Percentiles rank a stretch among this genome's conserved stretches.
phyloP scores from a whole-genome alignment of 495 filamentous ascomycete genomes.

The Oleoguttula mirabilis region DNA sequence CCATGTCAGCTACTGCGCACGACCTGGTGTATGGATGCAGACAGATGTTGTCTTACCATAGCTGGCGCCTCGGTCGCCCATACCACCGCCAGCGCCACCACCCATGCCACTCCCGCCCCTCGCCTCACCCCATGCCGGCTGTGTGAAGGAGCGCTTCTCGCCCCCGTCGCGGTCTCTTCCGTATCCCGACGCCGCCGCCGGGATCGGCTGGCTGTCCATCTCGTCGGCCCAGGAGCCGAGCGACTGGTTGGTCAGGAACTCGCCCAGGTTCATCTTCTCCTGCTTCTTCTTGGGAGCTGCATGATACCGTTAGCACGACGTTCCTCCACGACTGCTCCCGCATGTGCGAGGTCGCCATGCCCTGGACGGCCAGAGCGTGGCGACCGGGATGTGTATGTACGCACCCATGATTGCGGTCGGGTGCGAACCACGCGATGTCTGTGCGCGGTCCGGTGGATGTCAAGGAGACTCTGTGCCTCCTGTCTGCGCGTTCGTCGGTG shows the following conservation, averaged over 20 bases:
- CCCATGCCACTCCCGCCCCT: constrained; percentile 14
- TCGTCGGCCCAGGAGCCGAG: constrained; percentile 97
- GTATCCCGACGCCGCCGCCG: constrained; percentile 9
- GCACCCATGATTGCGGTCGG: constrained; percentile 32
- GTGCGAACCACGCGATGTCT: constrained; percentile 14
- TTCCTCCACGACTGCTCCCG: too few relatives aligned
- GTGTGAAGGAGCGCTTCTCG: constrained; percentile 17
- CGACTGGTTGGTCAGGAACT: constrained; percentile 75
- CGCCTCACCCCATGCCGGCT: constrained; percentile 16
- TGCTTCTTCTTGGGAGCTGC: constrained; percentile 69
- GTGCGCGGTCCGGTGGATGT: constrained; percentile 1
- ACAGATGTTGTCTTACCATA: constrained; percentile 13
- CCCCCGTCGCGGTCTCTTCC: constrained; percentile 12
- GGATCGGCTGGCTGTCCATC: constrained; percentile 48
- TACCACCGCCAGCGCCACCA: constrained; percentile 14
- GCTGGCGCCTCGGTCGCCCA: constrained; percentile 15
- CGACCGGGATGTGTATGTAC: constrained; percentile 3
- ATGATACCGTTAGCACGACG: constrained; percentile 21
- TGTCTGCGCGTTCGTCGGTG: too few relatives aligned
- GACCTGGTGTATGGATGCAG: neutral
- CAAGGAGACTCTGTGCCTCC: constrained; percentile 6
- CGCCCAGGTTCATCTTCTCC: constrained; percentile 87
- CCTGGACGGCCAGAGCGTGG: too few relatives aligned
- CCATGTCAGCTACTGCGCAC: neutral
- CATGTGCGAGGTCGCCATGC: too few relatives aligned